Evolutionary conservation across 306 rosid genomes (phyloP).

Genomic region (Quercus variabilis): DNA sequence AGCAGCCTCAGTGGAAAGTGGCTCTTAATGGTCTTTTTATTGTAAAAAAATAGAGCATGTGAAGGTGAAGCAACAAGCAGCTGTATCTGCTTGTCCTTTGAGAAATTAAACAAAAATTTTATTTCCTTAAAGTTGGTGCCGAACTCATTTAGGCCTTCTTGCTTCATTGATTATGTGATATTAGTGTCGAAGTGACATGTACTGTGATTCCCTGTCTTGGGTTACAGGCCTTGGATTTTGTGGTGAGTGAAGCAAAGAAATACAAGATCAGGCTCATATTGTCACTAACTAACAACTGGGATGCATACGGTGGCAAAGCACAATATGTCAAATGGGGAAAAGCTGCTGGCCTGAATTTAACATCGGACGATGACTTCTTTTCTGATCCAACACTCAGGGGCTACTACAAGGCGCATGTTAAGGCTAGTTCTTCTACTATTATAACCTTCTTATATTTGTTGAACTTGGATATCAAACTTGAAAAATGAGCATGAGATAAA

Average conservation of each 20-base stretch:
- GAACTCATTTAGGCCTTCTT: neutral
- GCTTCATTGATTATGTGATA: neutral
- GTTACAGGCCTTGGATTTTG: slow-evolving; percentile 81
- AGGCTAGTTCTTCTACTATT: slow-evolving; percentile 44
- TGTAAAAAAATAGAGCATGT: neutral
- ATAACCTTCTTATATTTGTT: neutral
- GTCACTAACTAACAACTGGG: slow-evolving; percentile 91
- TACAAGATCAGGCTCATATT: slow-evolving; percentile 78
- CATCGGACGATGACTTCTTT: slow-evolving; percentile 86
- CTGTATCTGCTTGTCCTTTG: neutral
- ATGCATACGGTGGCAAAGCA: slow-evolving; percentile 88
- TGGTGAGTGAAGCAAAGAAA: slow-evolving; percentile 81
- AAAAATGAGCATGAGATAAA: neutral
- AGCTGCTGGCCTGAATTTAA: slow-evolving; percentile 78
- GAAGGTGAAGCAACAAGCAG: neutral
- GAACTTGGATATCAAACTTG: neutral
- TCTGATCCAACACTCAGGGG: slow-evolving; percentile 69
- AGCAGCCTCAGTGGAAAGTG: neutral
- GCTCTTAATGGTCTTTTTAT: neutral
- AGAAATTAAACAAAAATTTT: neutral
- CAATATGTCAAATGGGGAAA: slow-evolving; percentile 96
- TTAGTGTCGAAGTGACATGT: neutral
- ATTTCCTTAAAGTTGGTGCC: neutral
- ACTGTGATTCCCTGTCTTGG: slow-evolving; percentile 11
- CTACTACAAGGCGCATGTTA: slow-evolving; percentile 83